phyloP scores from a whole-genome alignment of 148 eudicot species.

The Camellia sinensis region DNA sequence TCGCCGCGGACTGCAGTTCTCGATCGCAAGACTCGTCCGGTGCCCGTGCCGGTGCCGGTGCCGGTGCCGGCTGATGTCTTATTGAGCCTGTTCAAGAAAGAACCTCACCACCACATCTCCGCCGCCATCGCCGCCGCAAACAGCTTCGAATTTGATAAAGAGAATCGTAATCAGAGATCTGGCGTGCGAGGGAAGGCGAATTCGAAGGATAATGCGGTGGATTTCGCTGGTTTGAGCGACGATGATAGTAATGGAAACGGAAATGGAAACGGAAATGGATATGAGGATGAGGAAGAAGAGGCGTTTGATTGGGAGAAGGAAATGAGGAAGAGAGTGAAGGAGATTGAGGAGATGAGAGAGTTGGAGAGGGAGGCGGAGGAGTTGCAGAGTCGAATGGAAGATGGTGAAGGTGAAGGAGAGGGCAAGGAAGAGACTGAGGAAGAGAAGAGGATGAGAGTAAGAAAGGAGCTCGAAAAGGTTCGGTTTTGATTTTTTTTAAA shows the following conservation, averaged over 20 bases:
- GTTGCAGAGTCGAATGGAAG: slow-evolving; percentile 48
- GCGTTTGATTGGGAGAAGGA: slow-evolving; percentile 68
- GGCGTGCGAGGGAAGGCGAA: slow-evolving; percentile 40
- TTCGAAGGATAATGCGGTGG: slow-evolving; percentile 48
- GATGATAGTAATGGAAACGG: slow-evolving; percentile 44
- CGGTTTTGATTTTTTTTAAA: neutral
- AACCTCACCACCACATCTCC: slow-evolving; percentile 20
- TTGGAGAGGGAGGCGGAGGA: slow-evolving; percentile 87
- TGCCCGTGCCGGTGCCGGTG: slow-evolving; percentile 46
- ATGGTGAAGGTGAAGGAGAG: slow-evolving; percentile 24
- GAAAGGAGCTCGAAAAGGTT: slow-evolving; percentile 90
- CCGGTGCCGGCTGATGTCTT: slow-evolving; percentile 59
- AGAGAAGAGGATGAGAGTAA: slow-evolving; percentile 76
- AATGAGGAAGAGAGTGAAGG: slow-evolving; percentile 84
- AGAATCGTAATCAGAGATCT: slow-evolving; percentile 23
- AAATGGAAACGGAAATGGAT: slow-evolving; percentile 39
- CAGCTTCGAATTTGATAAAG: slow-evolving; percentile 32
- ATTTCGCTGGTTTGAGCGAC: slow-evolving; percentile 58
- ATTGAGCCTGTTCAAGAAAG: slow-evolving; percentile 56
- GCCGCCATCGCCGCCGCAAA: neutral
- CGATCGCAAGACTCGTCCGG: slow-evolving; percentile 48
- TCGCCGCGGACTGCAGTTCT: slow-evolving; percentile 29
- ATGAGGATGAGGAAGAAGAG: slow-evolving; percentile 34
- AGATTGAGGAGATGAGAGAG: slow-evolving; percentile 75
- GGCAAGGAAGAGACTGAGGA: slow-evolving; percentile 67